phyloP scores from a whole-genome alignment of 495 filamentous ascomycete species.

The Neurospora sublineolata region DNA sequence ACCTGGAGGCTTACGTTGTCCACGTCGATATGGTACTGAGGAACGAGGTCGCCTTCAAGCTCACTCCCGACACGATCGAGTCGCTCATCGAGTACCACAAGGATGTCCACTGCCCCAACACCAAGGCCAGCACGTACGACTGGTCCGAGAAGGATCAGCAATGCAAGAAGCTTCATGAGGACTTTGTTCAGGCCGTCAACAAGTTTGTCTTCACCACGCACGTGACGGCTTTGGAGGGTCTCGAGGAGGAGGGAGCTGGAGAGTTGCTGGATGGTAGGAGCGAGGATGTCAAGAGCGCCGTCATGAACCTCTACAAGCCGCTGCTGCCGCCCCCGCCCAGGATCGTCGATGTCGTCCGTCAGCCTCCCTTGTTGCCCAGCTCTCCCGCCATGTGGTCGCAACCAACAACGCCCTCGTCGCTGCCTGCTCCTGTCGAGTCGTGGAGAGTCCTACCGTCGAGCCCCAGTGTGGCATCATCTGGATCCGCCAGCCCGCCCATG shows the following conservation, averaged over 20 bases:
- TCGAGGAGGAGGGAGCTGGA: conserved; percentile 94
- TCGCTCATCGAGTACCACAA: conserved; percentile 92
- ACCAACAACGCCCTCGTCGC: conserved; percentile 36
- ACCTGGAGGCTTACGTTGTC: conserved; percentile 95
- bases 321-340: conserved; percentile 87
- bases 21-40: conserved; percentile 98
- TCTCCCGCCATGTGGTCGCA: conserved; percentile 80
- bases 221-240: conserved; percentile 80
- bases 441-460: conserved; percentile 93
- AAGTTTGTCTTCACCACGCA: conserved; percentile 91
- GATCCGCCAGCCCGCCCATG: conserved; percentile 53
- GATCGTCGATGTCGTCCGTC: conserved; percentile 82
- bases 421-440: conserved; percentile 66
- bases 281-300: conserved; percentile 82
- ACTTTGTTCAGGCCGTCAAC: conserved; percentile 95
- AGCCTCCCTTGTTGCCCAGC: conserved; percentile 75
- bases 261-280: conserved; percentile 86
- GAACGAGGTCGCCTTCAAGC: conserved; percentile 96
- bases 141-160: conserved; percentile 97
- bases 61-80: conserved; percentile 95
- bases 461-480: conserved; percentile 58
- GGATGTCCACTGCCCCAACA: conserved; percentile 87
- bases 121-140: conserved; percentile 78
- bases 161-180: conserved; percentile 93
- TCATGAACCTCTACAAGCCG: conserved; percentile 77